These are phyloP conservation scores for Graphiopsis chlorocephala DNA, from an alignment of 2,329 filamentous ascomycete species.

Conservation along the genomic window DNA sequence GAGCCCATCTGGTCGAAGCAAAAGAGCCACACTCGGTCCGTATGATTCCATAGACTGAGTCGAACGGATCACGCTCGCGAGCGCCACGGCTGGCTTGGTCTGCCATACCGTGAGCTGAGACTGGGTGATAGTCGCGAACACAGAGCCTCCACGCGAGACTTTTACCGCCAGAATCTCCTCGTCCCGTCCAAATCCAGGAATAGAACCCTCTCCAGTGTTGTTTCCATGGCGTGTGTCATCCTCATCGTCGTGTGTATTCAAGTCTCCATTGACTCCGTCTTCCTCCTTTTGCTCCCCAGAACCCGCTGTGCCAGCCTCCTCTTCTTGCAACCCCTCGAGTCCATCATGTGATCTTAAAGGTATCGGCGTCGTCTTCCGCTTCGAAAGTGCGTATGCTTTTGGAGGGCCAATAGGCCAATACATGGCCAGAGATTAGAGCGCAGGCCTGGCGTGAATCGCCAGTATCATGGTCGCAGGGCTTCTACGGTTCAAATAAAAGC, in stretches of 20 bases:
- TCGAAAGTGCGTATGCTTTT: constrained; percentile 76
- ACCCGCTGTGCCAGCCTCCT: background rate
- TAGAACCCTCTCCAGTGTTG: background rate
- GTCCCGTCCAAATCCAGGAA: constrained; percentile 12
- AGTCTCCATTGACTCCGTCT: background rate
- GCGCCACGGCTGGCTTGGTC: constrained; percentile 83
- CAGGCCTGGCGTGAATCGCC: background rate
- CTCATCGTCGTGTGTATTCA: background rate
- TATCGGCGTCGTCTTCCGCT: constrained; percentile 53
- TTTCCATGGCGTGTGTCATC: background rate
- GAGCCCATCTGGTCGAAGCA: constrained; percentile 85
- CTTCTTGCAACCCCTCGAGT: constrained; percentile 18
- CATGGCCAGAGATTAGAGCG: constrained; percentile 52
- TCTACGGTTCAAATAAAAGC: background rate
- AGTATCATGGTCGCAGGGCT: constrained; percentile 6
- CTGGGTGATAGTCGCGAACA: constrained; percentile 83
- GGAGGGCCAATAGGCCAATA: constrained; percentile 89
- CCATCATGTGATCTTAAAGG: constrained; percentile 61
- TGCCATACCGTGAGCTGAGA: constrained; percentile 94
- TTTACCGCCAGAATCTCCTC: constrained; percentile 66
- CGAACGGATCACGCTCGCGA: constrained; percentile 83
- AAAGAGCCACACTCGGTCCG: constrained; percentile 77
- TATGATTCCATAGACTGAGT: constrained; percentile 75
- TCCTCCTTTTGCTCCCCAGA: constrained; percentile 15
- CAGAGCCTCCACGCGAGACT: constrained; percentile 73